phyloP scores from a whole-genome alignment of 495 filamentous ascomycete genomes.

The Aspergillus sparsus region DNA sequence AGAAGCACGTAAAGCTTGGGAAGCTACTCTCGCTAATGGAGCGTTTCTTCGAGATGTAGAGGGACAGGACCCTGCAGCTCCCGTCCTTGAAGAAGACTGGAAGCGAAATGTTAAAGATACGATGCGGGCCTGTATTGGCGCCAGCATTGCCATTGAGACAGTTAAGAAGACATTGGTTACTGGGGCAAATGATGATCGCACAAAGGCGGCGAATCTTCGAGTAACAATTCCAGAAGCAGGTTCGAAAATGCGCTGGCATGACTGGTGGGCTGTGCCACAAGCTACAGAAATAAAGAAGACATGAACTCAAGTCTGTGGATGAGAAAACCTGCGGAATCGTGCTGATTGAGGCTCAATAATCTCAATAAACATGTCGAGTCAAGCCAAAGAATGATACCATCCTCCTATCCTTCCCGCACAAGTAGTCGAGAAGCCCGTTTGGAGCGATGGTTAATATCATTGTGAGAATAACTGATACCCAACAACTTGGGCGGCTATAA shows the following conservation, averaged over 20 bases:
- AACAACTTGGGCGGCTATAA: no score
- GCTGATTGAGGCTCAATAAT: not conserved
- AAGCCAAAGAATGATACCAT: not conserved
- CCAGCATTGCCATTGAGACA: slow-evolving; percentile 61
- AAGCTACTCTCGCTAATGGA: slow-evolving; percentile 52
- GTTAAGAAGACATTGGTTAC: slow-evolving; percentile 47
- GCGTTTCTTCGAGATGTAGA: slow-evolving; percentile 35
- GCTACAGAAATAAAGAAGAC: slow-evolving; percentile 35
- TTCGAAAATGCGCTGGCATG: slow-evolving; percentile 60
- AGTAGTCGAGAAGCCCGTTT: no score
- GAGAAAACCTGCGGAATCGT: not conserved
- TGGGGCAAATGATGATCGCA: not conserved
- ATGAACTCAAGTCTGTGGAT: not conserved
- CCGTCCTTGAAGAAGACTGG: slow-evolving; percentile 61
- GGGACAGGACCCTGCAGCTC: slow-evolving; percentile 40
- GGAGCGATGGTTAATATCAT: no score
- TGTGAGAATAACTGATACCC: no score
- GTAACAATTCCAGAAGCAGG: slow-evolving; percentile 58
- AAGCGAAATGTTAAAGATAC: slow-evolving; percentile 55
- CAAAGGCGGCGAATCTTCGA: slow-evolving; percentile 33
- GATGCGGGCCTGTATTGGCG: slow-evolving; percentile 65
- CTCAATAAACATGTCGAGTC: not conserved
- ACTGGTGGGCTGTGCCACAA: slow-evolving; percentile 79
- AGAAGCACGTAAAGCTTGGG: slow-evolving; percentile 65
- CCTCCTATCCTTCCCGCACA: no score